phyloP scores from a whole-genome alignment of 495 filamentous ascomycete species.

The Neurospora sp. region DNA sequence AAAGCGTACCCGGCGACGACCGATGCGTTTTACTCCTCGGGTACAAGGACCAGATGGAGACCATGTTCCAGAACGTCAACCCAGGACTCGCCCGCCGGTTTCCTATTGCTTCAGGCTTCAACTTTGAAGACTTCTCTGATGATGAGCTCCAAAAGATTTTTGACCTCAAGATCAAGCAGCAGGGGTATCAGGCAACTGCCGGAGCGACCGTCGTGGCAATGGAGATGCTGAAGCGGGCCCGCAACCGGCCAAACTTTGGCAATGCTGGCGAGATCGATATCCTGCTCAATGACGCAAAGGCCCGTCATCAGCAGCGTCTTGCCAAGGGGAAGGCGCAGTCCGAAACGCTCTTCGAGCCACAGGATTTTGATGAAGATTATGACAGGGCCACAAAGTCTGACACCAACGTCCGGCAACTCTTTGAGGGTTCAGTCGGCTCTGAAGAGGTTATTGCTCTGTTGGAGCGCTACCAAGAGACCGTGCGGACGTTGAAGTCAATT shows the following conservation, averaged over 20 bases:
- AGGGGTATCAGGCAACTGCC: constrained; percentile 34
- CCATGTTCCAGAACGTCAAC: constrained; percentile 75
- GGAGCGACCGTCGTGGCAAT: constrained; percentile 36
- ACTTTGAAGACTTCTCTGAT: constrained; percentile 61
- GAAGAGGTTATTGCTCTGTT: constrained; percentile 51
- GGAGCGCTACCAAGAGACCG: constrained; percentile 49
- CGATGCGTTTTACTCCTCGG: constrained; percentile 69
- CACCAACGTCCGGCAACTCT: constrained; percentile 47
- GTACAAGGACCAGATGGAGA: constrained; percentile 65
- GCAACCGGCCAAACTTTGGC: constrained; percentile 49
- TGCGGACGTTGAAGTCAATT: constrained; percentile 42
- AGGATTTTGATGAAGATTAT: constrained; percentile 61
- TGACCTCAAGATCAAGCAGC: constrained; percentile 43
- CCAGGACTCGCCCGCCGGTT: constrained; percentile 65
- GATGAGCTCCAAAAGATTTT: constrained; percentile 48
- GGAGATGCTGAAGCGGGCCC: constrained; percentile 40
- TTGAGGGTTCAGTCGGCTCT: constrained; percentile 56
- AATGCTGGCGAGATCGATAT: constrained; percentile 60
- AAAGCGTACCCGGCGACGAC: constrained; percentile 67
- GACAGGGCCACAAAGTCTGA: constrained; percentile 41
- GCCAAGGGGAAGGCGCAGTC: constrained; percentile 14
- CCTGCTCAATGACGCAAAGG: constrained; percentile 50
- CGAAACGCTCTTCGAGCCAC: constrained; percentile 36
- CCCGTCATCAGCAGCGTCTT: constrained; percentile 43
- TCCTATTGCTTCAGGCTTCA: constrained; percentile 51